phyloP scores from a whole-genome alignment of 2,329 filamentous ascomycete species.

The Paramyrothecium roridum region DNA sequence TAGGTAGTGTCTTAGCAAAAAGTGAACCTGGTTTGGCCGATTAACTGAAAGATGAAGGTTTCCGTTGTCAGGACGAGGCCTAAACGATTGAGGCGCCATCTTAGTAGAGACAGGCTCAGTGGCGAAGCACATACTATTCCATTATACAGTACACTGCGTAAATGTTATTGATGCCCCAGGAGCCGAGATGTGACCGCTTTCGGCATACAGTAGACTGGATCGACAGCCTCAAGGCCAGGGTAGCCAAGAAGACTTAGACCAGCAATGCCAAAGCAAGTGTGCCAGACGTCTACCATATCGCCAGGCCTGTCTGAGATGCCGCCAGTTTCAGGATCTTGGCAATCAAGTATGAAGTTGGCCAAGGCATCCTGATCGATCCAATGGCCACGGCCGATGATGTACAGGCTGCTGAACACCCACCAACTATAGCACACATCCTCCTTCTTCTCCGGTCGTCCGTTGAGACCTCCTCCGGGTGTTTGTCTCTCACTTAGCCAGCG shows the following conservation, averaged over 20 bases:
- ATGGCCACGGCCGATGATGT: slow-evolving; percentile 81
- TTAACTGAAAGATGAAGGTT: too few relatives aligned
- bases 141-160: too few relatives aligned
- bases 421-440: slow-evolving; percentile 99
- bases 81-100: too few relatives aligned
- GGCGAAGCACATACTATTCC: too few relatives aligned
- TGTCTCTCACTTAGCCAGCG: slow-evolving; percentile 94
- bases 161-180: background rate
- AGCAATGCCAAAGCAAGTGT: slow-evolving; percentile 85
- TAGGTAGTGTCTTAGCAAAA: too few relatives aligned
- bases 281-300: slow-evolving; percentile 96
- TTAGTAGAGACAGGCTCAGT: too few relatives aligned
- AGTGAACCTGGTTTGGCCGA: too few relatives aligned
- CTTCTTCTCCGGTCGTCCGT: slow-evolving; percentile 90
- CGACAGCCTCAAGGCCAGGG: slow-evolving; percentile 73
- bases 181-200: slow-evolving; percentile 57
- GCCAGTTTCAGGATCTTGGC: slow-evolving; percentile 80
- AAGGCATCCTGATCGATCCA: slow-evolving; percentile 90
- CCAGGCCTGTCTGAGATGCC: slow-evolving; percentile 89
- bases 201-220: slow-evolving; percentile 86
- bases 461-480: slow-evolving; percentile 80
- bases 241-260: slow-evolving; percentile 82
- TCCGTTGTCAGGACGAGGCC: too few relatives aligned
- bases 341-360: slow-evolving; percentile 76
- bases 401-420: slow-evolving; percentile 93